Percentiles rank a stretch among this genome's conserved stretches.
These are phyloP conservation scores for Saccharomyces jurei DNA, from an alignment of 805 yeast species.

Conservation along the genomic window DNA sequence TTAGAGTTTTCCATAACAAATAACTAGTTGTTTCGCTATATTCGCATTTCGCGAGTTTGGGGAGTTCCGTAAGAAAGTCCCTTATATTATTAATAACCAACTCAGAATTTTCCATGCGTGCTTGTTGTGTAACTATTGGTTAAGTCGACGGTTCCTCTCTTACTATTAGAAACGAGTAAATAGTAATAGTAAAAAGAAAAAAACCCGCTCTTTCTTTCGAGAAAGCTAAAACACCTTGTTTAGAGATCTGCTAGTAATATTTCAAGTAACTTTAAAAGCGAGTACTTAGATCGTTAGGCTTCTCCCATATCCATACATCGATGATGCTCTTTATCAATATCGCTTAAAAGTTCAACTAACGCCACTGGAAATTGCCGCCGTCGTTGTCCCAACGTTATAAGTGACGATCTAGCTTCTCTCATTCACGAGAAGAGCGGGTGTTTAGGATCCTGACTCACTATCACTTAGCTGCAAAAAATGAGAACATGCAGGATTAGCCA, in stretches of 20 bases:
- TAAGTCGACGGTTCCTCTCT: not conserved
- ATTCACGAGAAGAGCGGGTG: not conserved
- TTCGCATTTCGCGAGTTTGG: slow-evolving; percentile 17
- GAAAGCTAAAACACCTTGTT: not conserved
- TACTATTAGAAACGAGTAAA: not conserved
- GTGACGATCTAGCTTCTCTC: not conserved
- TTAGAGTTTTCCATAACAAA: slow-evolving; percentile 23
- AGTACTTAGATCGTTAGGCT: not conserved
- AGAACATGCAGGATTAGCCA: too few species aligned
- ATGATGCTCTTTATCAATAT: not conserved
- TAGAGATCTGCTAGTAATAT: not conserved
- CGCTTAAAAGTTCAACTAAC: not conserved
- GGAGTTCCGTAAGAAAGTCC: slow-evolving; percentile 23
- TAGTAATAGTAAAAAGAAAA: not conserved
- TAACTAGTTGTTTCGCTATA: slow-evolving; percentile 22
- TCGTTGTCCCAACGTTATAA: slow-evolving; percentile 4
- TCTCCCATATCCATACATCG: not conserved
- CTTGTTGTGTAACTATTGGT: not conserved
- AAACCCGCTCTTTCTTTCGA: not conserved
- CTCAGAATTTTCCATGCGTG: not conserved
- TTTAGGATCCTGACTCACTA: not conserved
- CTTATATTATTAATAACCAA: slow-evolving; percentile 11
- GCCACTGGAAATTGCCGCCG: slow-evolving; percentile 9
- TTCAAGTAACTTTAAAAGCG: not conserved
- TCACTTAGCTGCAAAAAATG: not conserved